Evolutionary conservation across 1,284 basidiomycete genomes (phyloP), one percentile per base, ranked within the genome.

Genomic region (Amylostereum chailletii): DNA sequence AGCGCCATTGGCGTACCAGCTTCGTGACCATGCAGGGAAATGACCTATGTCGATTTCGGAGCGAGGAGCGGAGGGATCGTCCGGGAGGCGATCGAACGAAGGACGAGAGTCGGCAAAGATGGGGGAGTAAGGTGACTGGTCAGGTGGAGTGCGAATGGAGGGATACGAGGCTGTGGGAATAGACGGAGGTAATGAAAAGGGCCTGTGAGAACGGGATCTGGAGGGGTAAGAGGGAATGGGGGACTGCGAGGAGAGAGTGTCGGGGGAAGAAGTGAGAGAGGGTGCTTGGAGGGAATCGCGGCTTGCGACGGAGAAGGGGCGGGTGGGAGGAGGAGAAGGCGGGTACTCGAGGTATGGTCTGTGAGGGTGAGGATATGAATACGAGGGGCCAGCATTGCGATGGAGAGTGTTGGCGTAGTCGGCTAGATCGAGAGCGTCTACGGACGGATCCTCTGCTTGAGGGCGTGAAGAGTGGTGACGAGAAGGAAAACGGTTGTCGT

Each of bases 391-490:
- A 33, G 46, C 19, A 34, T 63, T 57, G 60, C 60, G 40, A 55
- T 61, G 59, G 30, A 83, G 66, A 31, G 74, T 77, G 53, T 61
- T 66, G 6, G 79, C 71, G 62, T 84, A 86, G 61, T 83, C 82
- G 37, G 81, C 81, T 27, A 86, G 71, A 64, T 86, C 83, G 49
- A 84, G 71, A 2, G 81, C 81, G 60, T 84, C 81, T 2, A 84
- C 72, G 51, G 81, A 83, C 40, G 69, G 71, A 51, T 83, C 81
- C n/a, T 79, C 80, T 2, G 74, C 65, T 53, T 82, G 76, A 53
- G 74, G 64, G 43, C 69, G 58, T 42, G 53, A 55, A 47, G 52
- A 47, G 3, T 49, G 62, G 58, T 45, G 54, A 64, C 47, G 64
- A 27, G 42, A 49, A 9, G 40, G 51, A 3, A 43, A 26, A 45